A percentile compares a stretch with the other conserved stretches of the same genome.
These are phyloP conservation scores for Quercus ilex DNA, from an alignment of 306 rosid species.

Conservation along the genomic window DNA sequence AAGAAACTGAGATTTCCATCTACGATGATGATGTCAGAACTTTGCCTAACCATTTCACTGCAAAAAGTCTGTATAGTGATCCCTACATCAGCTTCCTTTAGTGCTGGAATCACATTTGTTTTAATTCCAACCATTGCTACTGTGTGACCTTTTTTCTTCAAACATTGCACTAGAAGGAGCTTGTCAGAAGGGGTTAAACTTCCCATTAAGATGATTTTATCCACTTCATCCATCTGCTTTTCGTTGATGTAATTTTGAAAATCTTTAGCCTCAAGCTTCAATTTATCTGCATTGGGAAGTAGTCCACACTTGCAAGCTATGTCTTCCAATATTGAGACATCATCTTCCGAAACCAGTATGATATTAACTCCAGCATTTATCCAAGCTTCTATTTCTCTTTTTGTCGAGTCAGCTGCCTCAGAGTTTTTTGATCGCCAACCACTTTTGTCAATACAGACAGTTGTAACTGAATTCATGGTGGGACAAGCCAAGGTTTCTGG, in stretches of 20 bases:
- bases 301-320: background rate
- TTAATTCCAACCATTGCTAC: conserved; percentile 16
- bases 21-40: background rate
- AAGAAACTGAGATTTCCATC: background rate
- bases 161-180: conserved; percentile 9
- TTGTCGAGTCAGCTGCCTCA: background rate
- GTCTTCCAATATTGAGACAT: background rate
- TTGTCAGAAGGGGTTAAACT: background rate
- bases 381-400: background rate
- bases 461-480: background rate
- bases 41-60: conserved; percentile 10
- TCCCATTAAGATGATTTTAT: conserved; percentile 12
- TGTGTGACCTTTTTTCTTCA: conserved; percentile 1
- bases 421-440: background rate
- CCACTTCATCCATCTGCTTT: conserved; percentile 14
- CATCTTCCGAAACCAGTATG: conserved; percentile 9
- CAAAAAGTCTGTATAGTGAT: background rate
- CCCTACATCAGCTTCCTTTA: conserved; percentile 27
- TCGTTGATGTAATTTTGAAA: background rate
- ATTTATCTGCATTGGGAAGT: background rate
- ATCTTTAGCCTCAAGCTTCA: background rate
- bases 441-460: conserved; percentile 8
- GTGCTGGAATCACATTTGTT: conserved; percentile 6
- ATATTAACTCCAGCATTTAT: conserved; percentile 3
- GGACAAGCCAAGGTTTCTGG: conserved; percentile 8